These are phyloP conservation scores for Suhomyces bribrorum DNA, from an alignment of 1,139 yeast species.

Conservation along the genomic window DNA sequence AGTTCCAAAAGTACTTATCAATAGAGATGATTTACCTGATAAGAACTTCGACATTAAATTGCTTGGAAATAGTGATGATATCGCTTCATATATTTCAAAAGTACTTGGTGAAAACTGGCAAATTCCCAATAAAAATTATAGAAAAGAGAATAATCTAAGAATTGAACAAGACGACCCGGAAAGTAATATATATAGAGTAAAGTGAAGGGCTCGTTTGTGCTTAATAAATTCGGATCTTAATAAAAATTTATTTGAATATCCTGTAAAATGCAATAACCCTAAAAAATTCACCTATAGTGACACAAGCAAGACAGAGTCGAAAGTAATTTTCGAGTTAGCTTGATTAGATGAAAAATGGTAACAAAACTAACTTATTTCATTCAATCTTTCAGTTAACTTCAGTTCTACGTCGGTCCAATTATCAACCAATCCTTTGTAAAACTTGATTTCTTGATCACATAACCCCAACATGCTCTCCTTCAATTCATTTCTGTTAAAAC, in stretches of 20 bases:
- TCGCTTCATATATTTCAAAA: conserved; percentile 62
- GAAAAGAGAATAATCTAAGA: conserved; percentile 2
- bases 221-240: too few relatives aligned
- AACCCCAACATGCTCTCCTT: conserved; percentile 66
- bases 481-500: conserved; percentile 75
- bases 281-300: too few relatives aligned
- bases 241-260: too few relatives aligned
- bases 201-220: too few relatives aligned
- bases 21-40: conserved; percentile 65
- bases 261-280: too few relatives aligned
- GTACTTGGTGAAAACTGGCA: conserved; percentile 16
- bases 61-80: conserved; percentile 86
- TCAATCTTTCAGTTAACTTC: conserved; percentile 41
- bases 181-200: conserved; percentile 11
- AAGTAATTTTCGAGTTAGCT: too few relatives aligned
- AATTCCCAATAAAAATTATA: conserved; percentile 12
- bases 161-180: conserved; percentile 6
- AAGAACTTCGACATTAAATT: conserved; percentile 74
- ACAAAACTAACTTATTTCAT: conserved; percentile 33
- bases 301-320: too few relatives aligned
- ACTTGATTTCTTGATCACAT: conserved; percentile 75
- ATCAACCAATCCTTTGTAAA: conserved; percentile 68
- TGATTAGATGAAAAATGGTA: too few relatives aligned
- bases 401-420: conserved; percentile 69
- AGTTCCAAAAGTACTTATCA: conserved; percentile 82